phyloP scores from a whole-genome alignment of 352 stramenopile genomes.

The Phytophthora ramorum region DNA sequence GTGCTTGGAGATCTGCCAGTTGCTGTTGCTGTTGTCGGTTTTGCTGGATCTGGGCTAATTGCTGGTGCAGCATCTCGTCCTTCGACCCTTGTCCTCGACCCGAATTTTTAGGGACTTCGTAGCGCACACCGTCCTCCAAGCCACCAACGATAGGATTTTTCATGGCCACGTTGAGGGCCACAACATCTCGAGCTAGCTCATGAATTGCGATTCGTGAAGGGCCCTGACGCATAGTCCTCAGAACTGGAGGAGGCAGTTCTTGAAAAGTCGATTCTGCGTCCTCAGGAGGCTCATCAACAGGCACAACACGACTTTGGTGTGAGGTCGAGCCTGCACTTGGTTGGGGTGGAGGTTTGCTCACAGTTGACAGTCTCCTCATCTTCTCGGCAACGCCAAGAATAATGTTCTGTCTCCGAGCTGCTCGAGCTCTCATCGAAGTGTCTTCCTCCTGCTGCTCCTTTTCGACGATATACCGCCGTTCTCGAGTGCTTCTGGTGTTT shows the following conservation, averaged over 20 bases:
- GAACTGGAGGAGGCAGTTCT: conserved; percentile 9
- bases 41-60: conserved; percentile 20
- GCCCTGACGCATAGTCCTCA: not conserved
- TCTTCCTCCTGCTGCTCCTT: conserved; percentile 10
- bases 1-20: conserved; percentile 47
- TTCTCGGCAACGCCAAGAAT: conserved; percentile 27
- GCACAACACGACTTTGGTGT: conserved; percentile 21
- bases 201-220: conserved; percentile 48
- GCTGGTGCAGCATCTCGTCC: conserved; percentile 10
- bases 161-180: conserved; percentile 31
- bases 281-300: conserved; percentile 8
- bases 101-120: conserved; percentile 55
- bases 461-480: conserved; percentile 15
- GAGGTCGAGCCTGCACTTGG: not conserved
- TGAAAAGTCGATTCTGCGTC: not conserved
- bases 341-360: conserved; percentile 17
- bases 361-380: conserved; percentile 22
- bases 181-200: conserved; percentile 51
- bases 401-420: conserved; percentile 22
- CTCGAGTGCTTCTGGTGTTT: conserved; percentile 17
- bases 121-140: conserved; percentile 64
- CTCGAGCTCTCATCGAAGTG: conserved; percentile 13
- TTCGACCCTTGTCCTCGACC: conserved; percentile 31
- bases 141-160: conserved; percentile 34
- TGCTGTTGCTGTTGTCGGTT: conserved; percentile 33